Evolutionary conservation across 495 filamentous ascomycete species (phyloP).

Genomic region (Xylaria castorea): DNA sequence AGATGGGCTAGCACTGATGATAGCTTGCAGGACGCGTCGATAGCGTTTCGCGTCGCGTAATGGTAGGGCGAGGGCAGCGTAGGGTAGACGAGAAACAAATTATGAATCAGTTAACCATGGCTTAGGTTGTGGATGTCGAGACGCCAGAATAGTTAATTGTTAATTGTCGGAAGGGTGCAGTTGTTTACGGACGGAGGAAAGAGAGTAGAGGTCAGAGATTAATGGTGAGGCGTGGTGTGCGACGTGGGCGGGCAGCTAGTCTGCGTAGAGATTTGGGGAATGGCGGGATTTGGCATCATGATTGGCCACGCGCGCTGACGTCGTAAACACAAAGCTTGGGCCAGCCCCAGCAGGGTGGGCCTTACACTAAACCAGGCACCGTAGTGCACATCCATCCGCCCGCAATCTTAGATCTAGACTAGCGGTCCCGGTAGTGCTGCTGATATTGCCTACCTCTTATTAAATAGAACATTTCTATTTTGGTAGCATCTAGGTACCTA

Average conservation of each 20-base stretch:
- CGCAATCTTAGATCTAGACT: background rate
- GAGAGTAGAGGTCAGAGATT: background rate
- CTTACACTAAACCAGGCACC: background rate
- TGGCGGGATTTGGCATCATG: background rate
- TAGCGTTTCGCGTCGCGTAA: conserved; percentile 33
- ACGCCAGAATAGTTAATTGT: conserved; percentile 3
- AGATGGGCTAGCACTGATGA: conserved; percentile 27
- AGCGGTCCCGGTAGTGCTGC: background rate
- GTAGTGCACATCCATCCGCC: background rate
- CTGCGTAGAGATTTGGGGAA: conserved; percentile 8
- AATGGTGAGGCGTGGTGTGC: conserved; percentile 11
- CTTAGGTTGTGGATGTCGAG: conserved; percentile 17
- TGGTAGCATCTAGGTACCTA: background rate
- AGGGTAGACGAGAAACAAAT: conserved; percentile 11
- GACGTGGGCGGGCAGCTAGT: conserved; percentile 1
- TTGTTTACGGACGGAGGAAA: conserved; percentile 1
- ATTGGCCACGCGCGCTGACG: conserved; percentile 10
- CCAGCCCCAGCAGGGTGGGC: conserved; percentile 9
- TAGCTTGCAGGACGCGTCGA: conserved; percentile 34
- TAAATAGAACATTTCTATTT: conserved; percentile 2
- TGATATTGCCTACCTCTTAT: background rate
- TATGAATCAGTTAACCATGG: conserved; percentile 37
- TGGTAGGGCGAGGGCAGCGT: conserved; percentile 2
- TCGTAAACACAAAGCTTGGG: conserved; percentile 30
- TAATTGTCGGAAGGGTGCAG: background rate